Evolutionary conservation across 208 protist genomes (phyloP).

Genomic region (Hexamita inflata): DNA sequence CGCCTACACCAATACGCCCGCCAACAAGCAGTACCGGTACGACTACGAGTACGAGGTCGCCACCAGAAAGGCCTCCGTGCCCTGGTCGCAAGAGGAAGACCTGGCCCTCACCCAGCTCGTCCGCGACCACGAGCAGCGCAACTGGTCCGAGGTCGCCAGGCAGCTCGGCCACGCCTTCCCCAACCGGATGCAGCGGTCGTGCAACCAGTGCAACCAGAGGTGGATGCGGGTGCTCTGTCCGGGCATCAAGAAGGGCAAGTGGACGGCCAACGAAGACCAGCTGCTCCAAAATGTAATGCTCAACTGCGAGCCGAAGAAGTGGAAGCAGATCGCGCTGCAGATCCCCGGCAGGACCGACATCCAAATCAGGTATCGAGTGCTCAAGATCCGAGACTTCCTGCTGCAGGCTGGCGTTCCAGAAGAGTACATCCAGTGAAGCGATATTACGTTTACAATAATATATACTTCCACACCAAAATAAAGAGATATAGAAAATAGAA

Average conservation of each 20-base stretch:
- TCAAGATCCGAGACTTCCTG: too few relatives aligned
- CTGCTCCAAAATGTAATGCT: neutral
- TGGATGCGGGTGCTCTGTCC: conserved; percentile 4
- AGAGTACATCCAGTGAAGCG: too few relatives aligned
- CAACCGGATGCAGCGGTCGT: neutral
- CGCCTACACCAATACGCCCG: too few relatives aligned
- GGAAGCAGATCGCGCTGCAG: neutral
- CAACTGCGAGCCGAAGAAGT: neutral
- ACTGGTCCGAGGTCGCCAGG: neutral
- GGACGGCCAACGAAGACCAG: neutral
- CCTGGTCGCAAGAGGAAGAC: conserved; percentile 11
- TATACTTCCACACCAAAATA: too few relatives aligned
- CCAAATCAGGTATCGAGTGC: neutral
- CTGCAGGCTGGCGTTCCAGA: too few relatives aligned
- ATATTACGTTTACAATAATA: too few relatives aligned
- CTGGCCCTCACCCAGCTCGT: neutral
- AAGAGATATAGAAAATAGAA: too few relatives aligned
- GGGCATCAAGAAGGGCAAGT: neutral
- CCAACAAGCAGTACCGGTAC: too few relatives aligned
- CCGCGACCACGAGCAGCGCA: neutral
- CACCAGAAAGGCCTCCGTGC: neutral
- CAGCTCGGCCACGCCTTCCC: neutral
- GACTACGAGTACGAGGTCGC: too few relatives aligned
- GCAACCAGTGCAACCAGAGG: neutral
- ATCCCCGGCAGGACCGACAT: conserved; percentile 2